Conservation (phyloP, 2,329 filamentous ascomycete genomes). For the Ustilaginoidea virens region DNA sequence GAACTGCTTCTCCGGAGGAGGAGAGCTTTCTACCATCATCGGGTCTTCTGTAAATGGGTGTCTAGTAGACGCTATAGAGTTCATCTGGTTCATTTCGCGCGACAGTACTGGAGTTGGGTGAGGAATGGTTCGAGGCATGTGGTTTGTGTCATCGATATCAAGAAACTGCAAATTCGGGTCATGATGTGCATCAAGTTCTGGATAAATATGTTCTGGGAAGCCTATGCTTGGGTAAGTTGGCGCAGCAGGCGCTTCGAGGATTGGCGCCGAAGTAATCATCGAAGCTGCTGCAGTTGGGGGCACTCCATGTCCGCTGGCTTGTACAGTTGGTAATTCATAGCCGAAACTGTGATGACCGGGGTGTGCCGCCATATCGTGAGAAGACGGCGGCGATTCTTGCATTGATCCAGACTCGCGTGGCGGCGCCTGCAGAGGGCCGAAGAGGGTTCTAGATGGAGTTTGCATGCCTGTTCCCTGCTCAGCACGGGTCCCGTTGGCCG, state of each 20-base stretch:
- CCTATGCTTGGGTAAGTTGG: slow-evolving; percentile 1
- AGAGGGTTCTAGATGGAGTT: slow-evolving; percentile 7
- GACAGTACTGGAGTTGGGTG: too few species aligned
- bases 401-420: too few species aligned
- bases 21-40: slow-evolving; percentile 2
- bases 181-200: slow-evolving; percentile 3
- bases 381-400: too few species aligned
- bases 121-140: not conserved
- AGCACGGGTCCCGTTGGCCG: not conserved
- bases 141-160: not conserved
- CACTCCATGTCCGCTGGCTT: not conserved
- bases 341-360: slow-evolving; percentile 1
- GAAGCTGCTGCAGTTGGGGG: not conserved
- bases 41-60: too few species aligned
- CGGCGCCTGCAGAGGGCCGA: slow-evolving; percentile 1
- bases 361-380: not conserved
- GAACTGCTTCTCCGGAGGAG: not conserved
- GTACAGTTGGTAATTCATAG: not conserved
- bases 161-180: slow-evolving; percentile 7
- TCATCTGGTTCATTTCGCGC: too few species aligned
- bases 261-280: not conserved
- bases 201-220: slow-evolving; percentile 1
- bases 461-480: not conserved
- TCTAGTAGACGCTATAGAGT: too few species aligned
- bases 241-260: not conserved